phyloP scores from a whole-genome alignment of 805 yeast genomes.

The Hanseniaspora occidentalis region DNA sequence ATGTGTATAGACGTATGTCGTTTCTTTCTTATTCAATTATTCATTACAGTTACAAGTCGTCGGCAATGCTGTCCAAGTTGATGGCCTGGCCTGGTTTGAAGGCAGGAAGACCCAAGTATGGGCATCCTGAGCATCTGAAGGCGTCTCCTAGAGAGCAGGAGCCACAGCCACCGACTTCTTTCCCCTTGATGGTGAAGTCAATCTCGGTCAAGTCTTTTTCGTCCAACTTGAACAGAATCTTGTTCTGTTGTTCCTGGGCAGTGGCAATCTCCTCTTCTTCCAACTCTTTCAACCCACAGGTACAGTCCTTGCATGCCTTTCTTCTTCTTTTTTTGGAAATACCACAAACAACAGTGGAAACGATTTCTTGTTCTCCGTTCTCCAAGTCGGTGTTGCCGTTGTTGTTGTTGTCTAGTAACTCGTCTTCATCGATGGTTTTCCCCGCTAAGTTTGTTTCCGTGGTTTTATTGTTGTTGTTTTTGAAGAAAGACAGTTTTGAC shows the following conservation, averaged over 20 bases:
- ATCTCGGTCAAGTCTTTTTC: conserved; percentile 74
- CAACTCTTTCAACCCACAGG: conserved; percentile 87
- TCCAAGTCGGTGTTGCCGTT: conserved; percentile 12
- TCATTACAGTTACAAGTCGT: conserved; percentile 41
- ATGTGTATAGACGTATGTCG: too few relatives aligned
- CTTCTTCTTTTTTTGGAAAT: conserved; percentile 26
- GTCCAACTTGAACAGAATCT: conserved; percentile 36
- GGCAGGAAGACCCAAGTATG: conserved; percentile 93
- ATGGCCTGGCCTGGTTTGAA: conserved; percentile 95
- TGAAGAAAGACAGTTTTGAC: not conserved
- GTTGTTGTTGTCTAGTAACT: not conserved
- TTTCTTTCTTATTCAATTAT: not conserved
- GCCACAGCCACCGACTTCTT: conserved; percentile 88
- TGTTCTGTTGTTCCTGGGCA: conserved; percentile 30
- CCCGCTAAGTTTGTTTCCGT: too few relatives aligned
- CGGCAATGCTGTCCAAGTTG: conserved; percentile 61
- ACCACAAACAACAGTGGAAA: conserved; percentile 22
- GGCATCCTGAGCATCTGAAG: conserved; percentile 96
- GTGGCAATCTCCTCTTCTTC: conserved; percentile 51
- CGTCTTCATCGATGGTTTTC: not conserved
- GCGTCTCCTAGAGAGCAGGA: conserved; percentile 97
- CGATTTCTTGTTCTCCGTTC: conserved; percentile 24
- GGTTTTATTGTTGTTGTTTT: not conserved
- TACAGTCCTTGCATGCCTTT: conserved; percentile 96
- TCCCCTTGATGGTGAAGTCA: conserved; percentile 93